These are phyloP conservation scores for Pistacia vera DNA, from an alignment of 345 rosid species.

Conservation along the genomic window DNA sequence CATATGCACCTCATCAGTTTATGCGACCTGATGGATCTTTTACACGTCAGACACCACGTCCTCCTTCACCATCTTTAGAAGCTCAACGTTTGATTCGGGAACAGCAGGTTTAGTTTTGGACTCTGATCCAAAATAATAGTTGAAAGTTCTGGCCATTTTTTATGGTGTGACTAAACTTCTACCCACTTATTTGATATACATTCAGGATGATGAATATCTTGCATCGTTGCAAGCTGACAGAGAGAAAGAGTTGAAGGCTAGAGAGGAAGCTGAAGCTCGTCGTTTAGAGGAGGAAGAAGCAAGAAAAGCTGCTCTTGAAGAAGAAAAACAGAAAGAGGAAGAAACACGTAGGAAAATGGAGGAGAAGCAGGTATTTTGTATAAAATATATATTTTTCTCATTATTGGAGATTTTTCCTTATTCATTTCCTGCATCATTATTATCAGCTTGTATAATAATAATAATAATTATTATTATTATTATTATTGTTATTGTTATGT, in stretches of 20 bases:
- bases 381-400: not conserved
- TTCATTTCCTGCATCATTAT: no score
- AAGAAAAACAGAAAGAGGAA: slow-evolving; percentile 73
- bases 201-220: slow-evolving; percentile 96
- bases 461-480: no score
- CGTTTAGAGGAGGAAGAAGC: slow-evolving; percentile 74
- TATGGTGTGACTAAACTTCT: slow-evolving; percentile 5
- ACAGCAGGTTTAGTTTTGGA: slow-evolving; percentile 71
- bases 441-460: not conserved
- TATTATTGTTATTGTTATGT: not conserved
- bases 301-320: slow-evolving; percentile 75
- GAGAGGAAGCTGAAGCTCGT: slow-evolving; percentile 85
- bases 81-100: slow-evolving; percentile 97
- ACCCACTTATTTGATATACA: slow-evolving; percentile 12
- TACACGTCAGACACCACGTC: slow-evolving; percentile 59
- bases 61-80: slow-evolving; percentile 90
- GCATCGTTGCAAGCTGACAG: slow-evolving; percentile 95
- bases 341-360: slow-evolving; percentile 70
- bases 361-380: slow-evolving; percentile 77
- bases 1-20: slow-evolving; percentile 66
- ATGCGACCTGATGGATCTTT: slow-evolving; percentile 50
- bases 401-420: not conserved
- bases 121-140: not conserved
- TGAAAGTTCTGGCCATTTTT: not conserved
- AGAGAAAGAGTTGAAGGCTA: slow-evolving; percentile 85